phyloP scores from a whole-genome alignment of 75 land plant species.

The Adiantum capillusveneris region DNA sequence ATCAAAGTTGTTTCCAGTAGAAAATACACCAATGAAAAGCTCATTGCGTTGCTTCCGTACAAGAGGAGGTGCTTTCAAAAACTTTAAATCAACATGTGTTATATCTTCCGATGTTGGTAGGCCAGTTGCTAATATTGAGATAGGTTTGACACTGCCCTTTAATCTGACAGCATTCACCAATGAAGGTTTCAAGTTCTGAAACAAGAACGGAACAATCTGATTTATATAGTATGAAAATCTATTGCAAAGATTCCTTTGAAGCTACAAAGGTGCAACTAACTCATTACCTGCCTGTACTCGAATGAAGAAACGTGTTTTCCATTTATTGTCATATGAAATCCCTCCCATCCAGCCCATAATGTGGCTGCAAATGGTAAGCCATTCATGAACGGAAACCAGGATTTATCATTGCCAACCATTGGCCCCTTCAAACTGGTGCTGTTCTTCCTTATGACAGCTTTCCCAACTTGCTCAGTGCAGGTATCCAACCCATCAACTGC shows the following conservation, averaged over 20 bases:
- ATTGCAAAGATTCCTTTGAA: conserved; percentile 9
- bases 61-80: conserved; percentile 52
- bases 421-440: conserved; percentile 1
- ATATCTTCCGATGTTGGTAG: conserved; percentile 88
- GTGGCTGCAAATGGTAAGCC: conserved; percentile 72
- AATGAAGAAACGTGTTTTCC: conserved; percentile 93
- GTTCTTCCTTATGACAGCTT: conserved; percentile 19
- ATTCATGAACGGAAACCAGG: conserved; percentile 87
- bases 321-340: conserved; percentile 92
- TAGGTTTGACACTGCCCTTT: conserved; percentile 56
- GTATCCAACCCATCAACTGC: conserved; percentile 80
- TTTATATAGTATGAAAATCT: neutral
- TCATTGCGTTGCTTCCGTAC: conserved; percentile 25
- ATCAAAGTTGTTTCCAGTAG: conserved; percentile 90
- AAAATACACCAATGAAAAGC: conserved; percentile 83
- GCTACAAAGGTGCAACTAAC: too few relatives aligned
- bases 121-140: conserved; percentile 77
- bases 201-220: neutral
- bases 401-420: conserved; percentile 19
- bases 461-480: conserved; percentile 68
- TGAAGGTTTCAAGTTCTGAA: conserved; percentile 94
- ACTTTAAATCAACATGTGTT: conserved; percentile 66
- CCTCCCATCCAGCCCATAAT: conserved; percentile 71
- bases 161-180: conserved; percentile 71
- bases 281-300: conserved; percentile 76